Percentiles rank a stretch among this genome's conserved stretches.
These are phyloP conservation scores for Phascolomyces articulosus DNA, from an alignment of 371 early-diverging fungal genomes.

Conservation along the genomic window DNA sequence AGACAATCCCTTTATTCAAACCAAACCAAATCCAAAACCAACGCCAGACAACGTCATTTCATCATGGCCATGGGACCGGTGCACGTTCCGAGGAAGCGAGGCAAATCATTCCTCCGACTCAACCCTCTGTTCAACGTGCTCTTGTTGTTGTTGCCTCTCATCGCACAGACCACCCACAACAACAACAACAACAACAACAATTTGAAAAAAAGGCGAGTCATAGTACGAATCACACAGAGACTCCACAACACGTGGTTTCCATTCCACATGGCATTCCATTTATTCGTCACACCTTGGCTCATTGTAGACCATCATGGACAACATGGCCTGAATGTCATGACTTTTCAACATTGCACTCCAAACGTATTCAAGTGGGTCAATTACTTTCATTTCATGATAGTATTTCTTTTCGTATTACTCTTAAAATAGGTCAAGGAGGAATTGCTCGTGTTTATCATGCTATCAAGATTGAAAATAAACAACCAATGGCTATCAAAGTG, in stretches of 20 bases:
- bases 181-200: no score
- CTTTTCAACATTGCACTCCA: neutral
- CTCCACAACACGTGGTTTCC: neutral
- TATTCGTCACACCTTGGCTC: neutral
- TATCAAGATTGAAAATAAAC: neutral
- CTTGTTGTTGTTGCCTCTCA: no score
- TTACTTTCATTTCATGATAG: neutral
- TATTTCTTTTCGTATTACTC: neutral
- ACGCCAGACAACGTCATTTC: neutral
- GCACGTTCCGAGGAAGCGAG: constrained; percentile 4
- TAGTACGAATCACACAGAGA: no score
- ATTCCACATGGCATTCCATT: neutral
- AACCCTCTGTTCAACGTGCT: no score
- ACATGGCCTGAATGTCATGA: neutral
- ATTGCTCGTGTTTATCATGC: constrained; percentile 38
- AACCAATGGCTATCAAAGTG: constrained; percentile 41
- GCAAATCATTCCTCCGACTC: neutral
- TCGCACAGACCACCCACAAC: neutral
- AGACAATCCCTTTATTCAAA: neutral
- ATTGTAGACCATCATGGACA: neutral
- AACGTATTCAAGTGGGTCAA: neutral
- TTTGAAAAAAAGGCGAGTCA: no score
- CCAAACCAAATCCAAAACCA: no score
- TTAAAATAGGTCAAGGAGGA: constrained; percentile 46
- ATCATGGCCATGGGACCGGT: neutral